Evolutionary conservation across 169 alveolate genomes (phyloP).

Genomic region (Plasmodium relictum): DNA sequence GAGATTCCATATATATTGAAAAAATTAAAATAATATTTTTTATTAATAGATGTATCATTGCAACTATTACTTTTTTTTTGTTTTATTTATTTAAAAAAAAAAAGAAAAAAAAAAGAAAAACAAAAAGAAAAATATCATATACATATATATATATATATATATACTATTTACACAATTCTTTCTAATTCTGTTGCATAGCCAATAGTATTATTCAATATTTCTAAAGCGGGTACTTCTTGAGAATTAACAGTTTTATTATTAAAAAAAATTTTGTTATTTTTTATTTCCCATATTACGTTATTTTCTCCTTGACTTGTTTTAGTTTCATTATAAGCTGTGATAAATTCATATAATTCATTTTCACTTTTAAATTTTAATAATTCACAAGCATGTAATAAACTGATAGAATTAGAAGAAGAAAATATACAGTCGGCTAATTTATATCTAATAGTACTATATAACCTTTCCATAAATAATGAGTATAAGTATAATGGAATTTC

Average conservation of each 20-base stretch:
- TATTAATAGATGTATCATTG: too few relatives aligned
- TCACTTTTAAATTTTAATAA: constrained; percentile 77
- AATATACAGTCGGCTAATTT: constrained; percentile 85
- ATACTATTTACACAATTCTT: constrained; percentile 22
- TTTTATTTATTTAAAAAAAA: neutral
- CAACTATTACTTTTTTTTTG: neutral
- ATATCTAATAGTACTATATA: constrained; percentile 79
- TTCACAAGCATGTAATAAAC: constrained; percentile 55
- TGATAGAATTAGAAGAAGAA: constrained; percentile 75
- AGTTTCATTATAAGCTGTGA: constrained; percentile 76
- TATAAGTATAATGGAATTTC: constrained; percentile 74
- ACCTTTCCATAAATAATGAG: constrained; percentile 51
- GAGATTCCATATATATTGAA: too few relatives aligned
- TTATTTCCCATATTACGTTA: constrained; percentile 49
- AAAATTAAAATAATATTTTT: too few relatives aligned
- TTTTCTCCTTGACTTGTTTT: constrained; percentile 65
- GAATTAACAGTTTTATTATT: constrained; percentile 19
- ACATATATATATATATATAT: neutral
- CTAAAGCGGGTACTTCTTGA: constrained; percentile 61
- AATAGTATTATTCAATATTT: constrained; percentile 51
- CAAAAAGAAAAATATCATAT: neutral
- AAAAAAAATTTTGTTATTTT: constrained; percentile 17
- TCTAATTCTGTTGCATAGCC: constrained; percentile 75
- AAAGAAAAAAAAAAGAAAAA: constrained; percentile 14
- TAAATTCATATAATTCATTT: constrained; percentile 71